These are phyloP conservation scores for Penicillium longicatenatum DNA, from an alignment of 495 filamentous ascomycete species.

Conservation along the genomic window DNA sequence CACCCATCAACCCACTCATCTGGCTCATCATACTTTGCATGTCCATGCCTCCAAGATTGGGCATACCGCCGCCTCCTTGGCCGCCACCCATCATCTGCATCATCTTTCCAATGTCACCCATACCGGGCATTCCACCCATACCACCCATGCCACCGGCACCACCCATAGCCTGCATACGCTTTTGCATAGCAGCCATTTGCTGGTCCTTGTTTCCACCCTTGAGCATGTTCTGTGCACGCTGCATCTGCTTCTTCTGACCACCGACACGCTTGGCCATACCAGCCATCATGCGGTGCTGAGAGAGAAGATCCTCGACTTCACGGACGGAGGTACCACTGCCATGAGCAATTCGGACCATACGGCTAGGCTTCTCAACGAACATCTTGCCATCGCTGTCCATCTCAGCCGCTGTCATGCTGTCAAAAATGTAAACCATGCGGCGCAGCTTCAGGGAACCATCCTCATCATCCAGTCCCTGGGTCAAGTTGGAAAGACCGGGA, in stretches of 20 bases:
- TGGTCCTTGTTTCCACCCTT: slow-evolving; percentile 85
- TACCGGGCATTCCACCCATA: slow-evolving; percentile 40
- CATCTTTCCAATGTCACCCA: slow-evolving; percentile 79
- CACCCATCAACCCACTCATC: slow-evolving; percentile 71
- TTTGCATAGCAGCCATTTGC: slow-evolving; percentile 98
- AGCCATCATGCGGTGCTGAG: slow-evolving; percentile 98
- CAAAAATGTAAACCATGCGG: slow-evolving; percentile 98
- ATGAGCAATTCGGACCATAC: slow-evolving; percentile 89
- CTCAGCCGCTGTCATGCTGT: slow-evolving; percentile 95
- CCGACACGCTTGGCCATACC: slow-evolving; percentile 99
- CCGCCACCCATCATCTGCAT: slow-evolving; percentile 71
- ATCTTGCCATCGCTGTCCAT: slow-evolving; percentile 93
- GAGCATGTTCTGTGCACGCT: slow-evolving; percentile 87
- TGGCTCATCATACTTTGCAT: slow-evolving; percentile 85
- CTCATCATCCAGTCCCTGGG: slow-evolving; percentile 94
- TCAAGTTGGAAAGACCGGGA: slow-evolving; percentile 87
- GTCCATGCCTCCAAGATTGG: slow-evolving; percentile 70
- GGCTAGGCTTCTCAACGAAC: slow-evolving; percentile 88
- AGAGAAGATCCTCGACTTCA: slow-evolving; percentile 96
- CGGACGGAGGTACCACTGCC: slow-evolving; percentile 89
- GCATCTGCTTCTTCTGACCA: slow-evolving; percentile 94
- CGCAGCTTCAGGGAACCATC: slow-evolving; percentile 90
- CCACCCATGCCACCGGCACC: slow-evolving; percentile 56
- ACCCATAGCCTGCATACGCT: slow-evolving; percentile 89
- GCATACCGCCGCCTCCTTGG: slow-evolving; percentile 50